Evolutionary conservation across 2,329 filamentous ascomycete genomes (phyloP), one percentile per base, ranked within the genome.

Genomic region (Aulographum hederae): DNA sequence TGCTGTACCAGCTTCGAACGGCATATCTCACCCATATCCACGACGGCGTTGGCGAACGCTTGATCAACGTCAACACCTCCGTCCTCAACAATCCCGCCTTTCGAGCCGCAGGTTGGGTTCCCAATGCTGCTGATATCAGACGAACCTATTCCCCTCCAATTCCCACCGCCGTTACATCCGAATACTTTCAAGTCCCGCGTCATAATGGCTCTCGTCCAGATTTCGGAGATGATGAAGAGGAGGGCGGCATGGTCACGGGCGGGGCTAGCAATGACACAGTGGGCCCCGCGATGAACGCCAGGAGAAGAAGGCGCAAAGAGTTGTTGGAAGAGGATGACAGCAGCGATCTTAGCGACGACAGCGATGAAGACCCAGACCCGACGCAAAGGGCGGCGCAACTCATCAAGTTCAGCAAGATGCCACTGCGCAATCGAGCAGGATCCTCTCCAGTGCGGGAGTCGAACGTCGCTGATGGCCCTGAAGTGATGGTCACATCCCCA

Each of bases 351-450:
- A 84, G 75, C 47, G 80, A 89, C 44, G 78, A 86, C 42, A 86
- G 78, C 43, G 80, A 89, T 31, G 78, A 85, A 16, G 78, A 84
- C 32, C 63, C 68, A 2, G 76, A 81, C 16, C 44, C 37, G 3
- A 31, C 42, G 34, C 52, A 36, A 37, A 47, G 78, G 33, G 77
- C 79, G 28, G 77, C 78, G 2, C 81, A 91, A 48, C 81, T 91
- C 51, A 93, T 95, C 50, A 85, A 86, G 47, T 98, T 98, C 53
- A 73, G 78, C 30, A 95, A 95, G 56, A 86, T 94, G 80, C 86
- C 89, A 1, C 67, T 93, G 27, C 71, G 85, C 18, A 73, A 73
- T 41, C 73, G 86, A 34, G 80, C 85, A 17, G 86, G 81, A 8
- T 94, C 85, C 1, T 94, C 86, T 30, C 86, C 86, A 3, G 73